These are phyloP conservation scores for Eleusine coracana DNA, from an alignment of 176 grass and related monocot species.

Conservation along the genomic window DNA sequence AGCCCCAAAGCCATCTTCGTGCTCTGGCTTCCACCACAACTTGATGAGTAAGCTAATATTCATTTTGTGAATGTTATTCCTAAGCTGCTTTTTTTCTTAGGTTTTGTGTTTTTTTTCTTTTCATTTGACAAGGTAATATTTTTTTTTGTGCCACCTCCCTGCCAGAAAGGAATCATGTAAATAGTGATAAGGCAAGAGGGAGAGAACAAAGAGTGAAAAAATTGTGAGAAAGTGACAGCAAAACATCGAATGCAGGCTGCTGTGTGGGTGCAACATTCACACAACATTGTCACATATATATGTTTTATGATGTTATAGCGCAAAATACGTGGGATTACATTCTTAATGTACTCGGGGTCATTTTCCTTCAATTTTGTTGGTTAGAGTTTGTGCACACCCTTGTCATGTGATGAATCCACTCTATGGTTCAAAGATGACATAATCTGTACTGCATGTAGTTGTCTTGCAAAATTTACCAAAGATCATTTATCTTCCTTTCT, in stretches of 20 bases:
- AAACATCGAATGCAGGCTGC: neutral
- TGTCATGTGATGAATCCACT: conserved; percentile 8
- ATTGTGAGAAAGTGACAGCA: neutral
- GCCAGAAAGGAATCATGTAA: neutral
- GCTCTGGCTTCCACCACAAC: no score
- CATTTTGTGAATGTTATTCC: no score
- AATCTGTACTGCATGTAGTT: neutral
- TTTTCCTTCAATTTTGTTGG: conserved; percentile 12
- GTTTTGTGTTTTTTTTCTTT: no score
- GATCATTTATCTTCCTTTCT: neutral
- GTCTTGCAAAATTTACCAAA: conserved; percentile 13
- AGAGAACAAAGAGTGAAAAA: conserved; percentile 3
- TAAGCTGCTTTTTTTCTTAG: no score
- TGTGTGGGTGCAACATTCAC: neutral
- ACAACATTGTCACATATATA: neutral
- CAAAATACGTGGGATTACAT: neutral
- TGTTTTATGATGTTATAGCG: neutral
- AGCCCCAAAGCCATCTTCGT: no score
- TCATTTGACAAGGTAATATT: no score
- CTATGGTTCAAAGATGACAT: neutral
- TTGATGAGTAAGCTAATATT: no score
- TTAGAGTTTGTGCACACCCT: neutral
- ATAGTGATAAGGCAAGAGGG: neutral
- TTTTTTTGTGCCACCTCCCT: no score
- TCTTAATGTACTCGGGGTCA: conserved; percentile 5